phyloP scores from a whole-genome alignment of 2,329 filamentous ascomycete genomes.

The Alternaria sp. region DNA sequence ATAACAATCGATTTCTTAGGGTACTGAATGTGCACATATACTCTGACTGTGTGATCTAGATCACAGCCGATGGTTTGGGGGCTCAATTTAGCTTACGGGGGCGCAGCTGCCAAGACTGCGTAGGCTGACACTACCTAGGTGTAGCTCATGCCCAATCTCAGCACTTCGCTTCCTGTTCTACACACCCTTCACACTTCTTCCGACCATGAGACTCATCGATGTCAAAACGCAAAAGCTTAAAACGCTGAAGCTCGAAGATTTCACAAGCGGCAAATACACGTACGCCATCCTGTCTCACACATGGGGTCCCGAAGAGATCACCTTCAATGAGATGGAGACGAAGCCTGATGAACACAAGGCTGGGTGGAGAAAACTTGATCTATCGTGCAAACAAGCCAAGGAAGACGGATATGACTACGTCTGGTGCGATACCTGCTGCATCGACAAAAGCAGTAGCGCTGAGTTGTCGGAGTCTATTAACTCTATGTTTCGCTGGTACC shows the following conservation, averaged over 20 bases:
- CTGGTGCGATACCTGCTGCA: not conserved
- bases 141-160: not conserved
- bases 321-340: not conserved
- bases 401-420: not conserved
- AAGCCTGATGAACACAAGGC: accelerated
- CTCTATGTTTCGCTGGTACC: not conserved
- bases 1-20: not conserved
- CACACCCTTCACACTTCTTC: too few relatives aligned
- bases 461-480: not conserved
- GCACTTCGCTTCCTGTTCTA: not conserved
- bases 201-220: too few relatives aligned
- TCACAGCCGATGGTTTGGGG: not conserved
- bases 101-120: not conserved
- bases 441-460: not conserved
- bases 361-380: not conserved
- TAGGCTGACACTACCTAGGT: not conserved
- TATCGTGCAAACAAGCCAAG: not conserved
- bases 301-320: not conserved
- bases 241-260: too few relatives aligned
- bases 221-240: too few relatives aligned
- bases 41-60: not conserved
- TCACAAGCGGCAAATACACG: too few relatives aligned
- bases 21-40: not conserved
- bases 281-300: not conserved
- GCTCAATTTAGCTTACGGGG: not conserved